Percentiles rank a stretch among this genome's conserved stretches.
phyloP scores from a whole-genome alignment of 306 rosid species.

The Pterocarpus macrocarpus region DNA sequence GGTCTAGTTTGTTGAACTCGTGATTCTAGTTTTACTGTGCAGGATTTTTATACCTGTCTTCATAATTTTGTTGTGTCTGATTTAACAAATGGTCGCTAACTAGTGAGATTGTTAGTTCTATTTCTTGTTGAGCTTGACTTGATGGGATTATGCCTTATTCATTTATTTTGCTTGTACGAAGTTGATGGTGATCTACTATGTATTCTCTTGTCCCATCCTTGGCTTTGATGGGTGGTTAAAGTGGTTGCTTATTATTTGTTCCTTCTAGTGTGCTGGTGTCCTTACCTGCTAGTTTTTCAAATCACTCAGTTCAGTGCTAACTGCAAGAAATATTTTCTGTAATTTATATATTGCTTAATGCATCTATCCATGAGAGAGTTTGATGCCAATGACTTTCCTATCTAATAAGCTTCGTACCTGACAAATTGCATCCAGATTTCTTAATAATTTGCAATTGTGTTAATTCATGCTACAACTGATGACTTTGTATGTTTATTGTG shows the following conservation, averaged over 20 bases:
- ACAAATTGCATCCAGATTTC: background rate
- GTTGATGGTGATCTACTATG: too few relatives aligned
- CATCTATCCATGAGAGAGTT: background rate
- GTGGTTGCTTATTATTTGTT: too few relatives aligned
- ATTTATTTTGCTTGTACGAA: too few relatives aligned
- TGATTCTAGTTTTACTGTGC: background rate
- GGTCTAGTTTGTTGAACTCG: background rate
- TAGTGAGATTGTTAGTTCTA: conserved; percentile 6
- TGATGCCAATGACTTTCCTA: background rate
- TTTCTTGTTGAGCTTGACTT: conserved; percentile 1
- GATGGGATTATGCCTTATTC: too few relatives aligned
- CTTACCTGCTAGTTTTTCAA: too few relatives aligned
- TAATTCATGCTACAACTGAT: conserved; percentile 3
- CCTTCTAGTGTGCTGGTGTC: too few relatives aligned
- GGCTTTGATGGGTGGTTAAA: too few relatives aligned
- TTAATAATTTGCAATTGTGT: background rate
- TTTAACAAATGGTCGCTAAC: background rate
- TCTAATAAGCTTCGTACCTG: background rate
- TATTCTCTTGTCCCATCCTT: background rate
- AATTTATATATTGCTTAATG: too few relatives aligned
- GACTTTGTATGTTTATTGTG: background rate
- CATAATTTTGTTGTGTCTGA: background rate
- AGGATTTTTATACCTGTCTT: background rate
- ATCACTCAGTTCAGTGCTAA: too few relatives aligned
- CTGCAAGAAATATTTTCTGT: too few relatives aligned